These are phyloP conservation scores for Tillandsia leiboldiana DNA, from an alignment of 176 grass and related monocot species.

Conservation along the genomic window DNA sequence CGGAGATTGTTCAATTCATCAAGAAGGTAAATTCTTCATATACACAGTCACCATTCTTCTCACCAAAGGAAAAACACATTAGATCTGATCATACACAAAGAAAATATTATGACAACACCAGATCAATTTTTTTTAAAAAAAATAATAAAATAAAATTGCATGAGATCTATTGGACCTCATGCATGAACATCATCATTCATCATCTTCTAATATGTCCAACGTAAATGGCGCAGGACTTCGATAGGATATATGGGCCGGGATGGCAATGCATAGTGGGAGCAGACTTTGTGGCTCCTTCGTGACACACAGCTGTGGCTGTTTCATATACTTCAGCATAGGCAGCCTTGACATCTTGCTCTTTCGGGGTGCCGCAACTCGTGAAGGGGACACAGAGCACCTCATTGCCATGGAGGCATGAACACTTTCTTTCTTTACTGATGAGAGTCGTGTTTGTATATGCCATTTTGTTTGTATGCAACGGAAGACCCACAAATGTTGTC, in stretches of 20 bases:
- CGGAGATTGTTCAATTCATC: slow-evolving; percentile 41
- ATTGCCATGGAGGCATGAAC: slow-evolving; percentile 11
- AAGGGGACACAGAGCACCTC: background rate
- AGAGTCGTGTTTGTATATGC: background rate
- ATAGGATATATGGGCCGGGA: slow-evolving; percentile 29
- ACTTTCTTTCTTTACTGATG: background rate
- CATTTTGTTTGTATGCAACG: background rate
- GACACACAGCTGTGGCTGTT: slow-evolving; percentile 46
- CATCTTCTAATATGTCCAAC: background rate
- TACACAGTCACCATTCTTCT: background rate
- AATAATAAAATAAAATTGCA: background rate
- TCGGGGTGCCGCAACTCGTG: slow-evolving; percentile 8
- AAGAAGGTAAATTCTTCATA: slow-evolving; percentile 38
- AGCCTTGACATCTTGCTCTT: slow-evolving; percentile 59
- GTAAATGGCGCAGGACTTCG: slow-evolving; percentile 33
- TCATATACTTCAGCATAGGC: slow-evolving; percentile 60
- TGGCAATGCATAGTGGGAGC: slow-evolving; percentile 59
- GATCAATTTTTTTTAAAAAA: background rate
- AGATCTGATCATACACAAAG: background rate
- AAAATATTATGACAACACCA: background rate
- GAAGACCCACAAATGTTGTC: background rate
- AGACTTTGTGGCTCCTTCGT: slow-evolving; percentile 49
- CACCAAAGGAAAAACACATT: background rate
- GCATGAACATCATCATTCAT: background rate
- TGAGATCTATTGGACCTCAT: background rate